phyloP scores from a whole-genome alignment of 306 rosid genomes.

The Acmispon strigosus region DNA sequence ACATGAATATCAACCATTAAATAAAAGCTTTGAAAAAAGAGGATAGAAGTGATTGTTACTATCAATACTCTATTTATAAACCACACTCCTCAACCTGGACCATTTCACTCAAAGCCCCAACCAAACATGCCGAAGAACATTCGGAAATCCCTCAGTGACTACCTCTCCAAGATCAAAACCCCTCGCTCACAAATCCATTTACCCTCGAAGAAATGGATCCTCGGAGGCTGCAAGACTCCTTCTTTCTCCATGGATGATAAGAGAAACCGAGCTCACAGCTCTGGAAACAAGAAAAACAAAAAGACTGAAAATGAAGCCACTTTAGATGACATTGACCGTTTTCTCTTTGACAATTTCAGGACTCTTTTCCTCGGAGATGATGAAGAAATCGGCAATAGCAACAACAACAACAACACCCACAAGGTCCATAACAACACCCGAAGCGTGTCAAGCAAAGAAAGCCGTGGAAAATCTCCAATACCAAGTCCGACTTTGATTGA shows the following conservation, averaged over 20 bases:
- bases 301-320: slow-evolving; percentile 42
- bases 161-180: slow-evolving; percentile 46
- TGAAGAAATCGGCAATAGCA: background rate
- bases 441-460: no score
- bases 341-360: slow-evolving; percentile 70
- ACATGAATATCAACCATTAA: no score
- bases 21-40: no score
- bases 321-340: slow-evolving; percentile 57
- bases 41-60: no score
- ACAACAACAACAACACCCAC: background rate
- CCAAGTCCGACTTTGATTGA: background rate
- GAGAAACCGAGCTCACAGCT: no score
- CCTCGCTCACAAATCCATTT: slow-evolving; percentile 23
- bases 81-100: background rate
- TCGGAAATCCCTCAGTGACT: slow-evolving; percentile 35
- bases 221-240: slow-evolving; percentile 47
- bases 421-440: background rate
- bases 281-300: no score
- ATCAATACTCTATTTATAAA: no score
- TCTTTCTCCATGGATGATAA: no score
- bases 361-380: slow-evolving; percentile 41
- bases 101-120: background rate
- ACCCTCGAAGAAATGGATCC: slow-evolving; percentile 53
- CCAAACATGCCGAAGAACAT: slow-evolving; percentile 52
- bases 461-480: background rate